Base-by-base conservation (phyloP, 2,329 filamentous ascomycete genomes). In the Simplicillium aogashimaense region DNA sequence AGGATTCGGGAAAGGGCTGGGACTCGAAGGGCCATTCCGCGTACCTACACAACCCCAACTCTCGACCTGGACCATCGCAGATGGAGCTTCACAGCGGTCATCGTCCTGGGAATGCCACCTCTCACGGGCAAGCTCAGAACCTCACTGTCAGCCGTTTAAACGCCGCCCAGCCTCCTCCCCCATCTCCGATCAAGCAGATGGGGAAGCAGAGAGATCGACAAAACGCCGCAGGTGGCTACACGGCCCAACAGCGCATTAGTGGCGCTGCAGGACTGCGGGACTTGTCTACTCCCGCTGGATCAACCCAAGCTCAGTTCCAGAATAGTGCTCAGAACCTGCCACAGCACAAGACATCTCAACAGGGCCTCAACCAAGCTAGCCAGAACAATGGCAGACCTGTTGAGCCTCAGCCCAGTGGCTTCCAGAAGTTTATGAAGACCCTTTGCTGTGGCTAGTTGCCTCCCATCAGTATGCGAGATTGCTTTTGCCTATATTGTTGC, bases 291-390 rank as follows among this genome's bases (percentile, higher is more conserved):
- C 86, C 88, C 52, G 83, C 89, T 58, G 86, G 84, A 54, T 95
- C 87, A 58, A 95, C 87, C 48, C 86, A 94, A 64, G 90, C 90
- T 50, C 90, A 95, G 60, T 95, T 95, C 73, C 88, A 94, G 69
- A 90, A 87, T 74, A 95, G 87, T 68, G 86, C 84, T 57, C 86
- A 87, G 61, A 92, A 95, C 62, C 74, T 94, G 49, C 76, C 83
- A 37, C 78, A 77, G 53, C 78, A 74, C 54, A 70, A 73, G 48
- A 73, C 76, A 56, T 75, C 74, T 45, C 69, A 74, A 45, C 77
- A 80, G 56, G 69, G 72, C 43, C 75, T 71, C 44, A 69, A 69
- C 36, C 58, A 58, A 39, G 68, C 71, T 57, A 65, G 72, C 48
- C 66, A 66, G 55, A 66, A 65, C 59, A 76, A 64, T 56, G 72